A percentile compares a stretch with the other conserved stretches of the same genome.
phyloP scores from a whole-genome alignment of 306 rosid species.

The Castanea mollissima region DNA sequence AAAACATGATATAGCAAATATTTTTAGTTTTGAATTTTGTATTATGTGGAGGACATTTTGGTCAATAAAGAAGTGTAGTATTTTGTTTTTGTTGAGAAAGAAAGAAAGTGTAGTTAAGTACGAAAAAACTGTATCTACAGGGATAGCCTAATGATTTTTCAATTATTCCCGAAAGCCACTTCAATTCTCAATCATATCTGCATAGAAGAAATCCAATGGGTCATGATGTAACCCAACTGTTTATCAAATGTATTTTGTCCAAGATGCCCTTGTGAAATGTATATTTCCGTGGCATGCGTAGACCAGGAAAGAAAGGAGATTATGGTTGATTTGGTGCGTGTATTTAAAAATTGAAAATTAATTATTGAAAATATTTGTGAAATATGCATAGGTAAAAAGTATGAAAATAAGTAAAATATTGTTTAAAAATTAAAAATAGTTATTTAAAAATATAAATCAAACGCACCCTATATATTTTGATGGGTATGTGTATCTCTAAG shows the following conservation, averaged over 20 bases:
- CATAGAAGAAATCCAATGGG: neutral
- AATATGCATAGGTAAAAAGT: too few species aligned
- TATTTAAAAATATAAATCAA: too few species aligned
- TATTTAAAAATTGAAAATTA: too few species aligned
- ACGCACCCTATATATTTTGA: too few species aligned
- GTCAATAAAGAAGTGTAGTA: neutral
- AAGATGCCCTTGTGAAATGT: neutral
- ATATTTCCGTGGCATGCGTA: neutral
- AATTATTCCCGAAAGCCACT: neutral
- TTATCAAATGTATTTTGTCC: neutral
- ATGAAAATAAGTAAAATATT: too few species aligned
- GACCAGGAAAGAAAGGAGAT: too few species aligned
- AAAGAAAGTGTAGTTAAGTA: too few species aligned
- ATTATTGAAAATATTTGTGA: too few species aligned
- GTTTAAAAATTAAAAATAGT: too few species aligned
- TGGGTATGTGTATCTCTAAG: neutral
- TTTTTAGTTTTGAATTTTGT: neutral
- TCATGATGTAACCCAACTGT: neutral
- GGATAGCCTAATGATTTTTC: constrained; percentile 12
- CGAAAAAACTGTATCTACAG: neutral
- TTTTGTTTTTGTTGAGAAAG: too few species aligned
- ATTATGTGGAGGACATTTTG: neutral
- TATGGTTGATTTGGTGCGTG: too few species aligned
- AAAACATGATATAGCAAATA: neutral
- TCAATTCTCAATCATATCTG: constrained; percentile 2